Evolutionary conservation across 2,329 filamentous ascomycete genomes (phyloP).

Genomic region (Colletotrichum coccodes): DNA sequence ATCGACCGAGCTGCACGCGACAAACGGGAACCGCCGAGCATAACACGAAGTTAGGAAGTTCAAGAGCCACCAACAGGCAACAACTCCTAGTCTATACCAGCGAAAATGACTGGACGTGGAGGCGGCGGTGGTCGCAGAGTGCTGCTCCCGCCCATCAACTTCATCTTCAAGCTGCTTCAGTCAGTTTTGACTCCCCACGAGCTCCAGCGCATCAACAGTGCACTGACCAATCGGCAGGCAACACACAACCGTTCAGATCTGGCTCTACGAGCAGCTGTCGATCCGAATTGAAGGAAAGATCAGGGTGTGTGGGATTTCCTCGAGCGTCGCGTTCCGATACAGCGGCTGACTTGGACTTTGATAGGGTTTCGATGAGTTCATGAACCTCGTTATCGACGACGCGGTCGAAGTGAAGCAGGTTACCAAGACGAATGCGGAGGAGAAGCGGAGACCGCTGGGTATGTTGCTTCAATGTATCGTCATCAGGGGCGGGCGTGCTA

Average conservation of each 20-base stretch:
- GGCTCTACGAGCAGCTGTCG: constrained; percentile 95
- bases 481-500: constrained; percentile 34
- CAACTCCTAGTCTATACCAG: background rate
- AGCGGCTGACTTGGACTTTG: constrained; percentile 32
- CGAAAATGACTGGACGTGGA: constrained; percentile 67
- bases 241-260: constrained; percentile 89
- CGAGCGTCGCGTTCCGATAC: too few species aligned
- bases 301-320: constrained; percentile 70
- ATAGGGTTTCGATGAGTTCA: constrained; percentile 98
- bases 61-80: background rate
- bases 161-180: constrained; percentile 81
- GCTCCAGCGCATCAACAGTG: background rate
- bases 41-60: background rate
- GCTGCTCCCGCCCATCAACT: constrained; percentile 68
- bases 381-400: constrained; percentile 97
- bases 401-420: constrained; percentile 90
- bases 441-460: constrained; percentile 84
- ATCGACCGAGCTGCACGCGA: background rate
- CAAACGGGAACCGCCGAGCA: background rate
- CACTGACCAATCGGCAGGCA: constrained; percentile 44
- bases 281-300: constrained; percentile 98
- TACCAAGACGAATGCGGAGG: constrained; percentile 80
- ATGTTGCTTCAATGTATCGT: constrained; percentile 40
- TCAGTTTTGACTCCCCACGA: constrained; percentile 36
- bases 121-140: constrained; percentile 70